A percentile compares a stretch with the other conserved stretches of the same genome.
phyloP scores from a whole-genome alignment of 352 stramenopile genomes.

The Phytophthora pini region DNA sequence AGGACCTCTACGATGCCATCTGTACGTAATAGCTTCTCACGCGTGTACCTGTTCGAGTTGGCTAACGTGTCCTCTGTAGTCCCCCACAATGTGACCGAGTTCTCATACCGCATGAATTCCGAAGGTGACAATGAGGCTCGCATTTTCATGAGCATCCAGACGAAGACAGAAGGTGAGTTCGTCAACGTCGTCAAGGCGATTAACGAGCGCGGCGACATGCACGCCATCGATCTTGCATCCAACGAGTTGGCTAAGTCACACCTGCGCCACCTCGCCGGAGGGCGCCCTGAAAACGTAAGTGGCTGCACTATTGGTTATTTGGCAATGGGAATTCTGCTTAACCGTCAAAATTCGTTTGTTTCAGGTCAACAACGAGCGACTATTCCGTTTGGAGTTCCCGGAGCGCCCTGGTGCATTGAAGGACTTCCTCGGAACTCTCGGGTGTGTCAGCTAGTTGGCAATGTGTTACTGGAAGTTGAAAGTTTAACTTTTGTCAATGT shows the following conservation, averaged over 20 bases:
- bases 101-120: constrained; percentile 95
- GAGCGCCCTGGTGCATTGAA: constrained; percentile 91
- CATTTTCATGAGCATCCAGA: constrained; percentile 97
- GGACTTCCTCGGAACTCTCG: constrained; percentile 93
- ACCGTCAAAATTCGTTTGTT: not conserved
- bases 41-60: not conserved
- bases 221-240: constrained; percentile 92
- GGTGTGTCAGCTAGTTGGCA: constrained; percentile 37
- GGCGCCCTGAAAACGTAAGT: constrained; percentile 77
- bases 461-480: not conserved
- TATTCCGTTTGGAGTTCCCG: constrained; percentile 98
- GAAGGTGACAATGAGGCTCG: constrained; percentile 82
- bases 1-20: constrained; percentile 78
- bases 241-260: constrained; percentile 98
- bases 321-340: constrained; percentile 5
- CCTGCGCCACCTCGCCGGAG: constrained; percentile 95
- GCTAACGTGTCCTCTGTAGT: constrained; percentile 41
- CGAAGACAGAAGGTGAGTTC: constrained; percentile 72
- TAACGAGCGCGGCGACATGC: constrained; percentile 82
- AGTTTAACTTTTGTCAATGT: constrained; percentile 8
- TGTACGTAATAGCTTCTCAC: constrained; percentile 43
- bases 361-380: constrained; percentile 89
- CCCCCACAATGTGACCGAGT: constrained; percentile 94
- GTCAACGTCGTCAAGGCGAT: constrained; percentile 71
- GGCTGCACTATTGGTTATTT: not conserved